Base-by-base conservation (phyloP, 805 yeast genomes). In the Wickerhamiella cacticola region DNA sequence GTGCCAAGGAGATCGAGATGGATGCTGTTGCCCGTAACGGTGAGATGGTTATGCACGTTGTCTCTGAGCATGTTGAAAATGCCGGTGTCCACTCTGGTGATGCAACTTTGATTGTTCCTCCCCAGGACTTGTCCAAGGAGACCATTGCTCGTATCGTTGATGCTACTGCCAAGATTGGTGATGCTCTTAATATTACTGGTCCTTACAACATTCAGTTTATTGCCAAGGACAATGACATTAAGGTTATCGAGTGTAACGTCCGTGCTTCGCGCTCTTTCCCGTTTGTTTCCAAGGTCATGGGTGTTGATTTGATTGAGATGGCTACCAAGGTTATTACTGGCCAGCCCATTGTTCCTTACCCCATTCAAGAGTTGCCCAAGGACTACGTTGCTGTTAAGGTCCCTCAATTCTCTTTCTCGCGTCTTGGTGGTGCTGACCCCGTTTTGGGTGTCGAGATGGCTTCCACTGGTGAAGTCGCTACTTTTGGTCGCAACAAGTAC, bases 1-100 rank as follows among this genome's bases (percentile, higher is more conserved):
- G 85, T 55, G 96, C 97, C 39, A 85, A 89, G 72, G 98, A 89
- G 70, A 89, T 89, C 61, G 98, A 89, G 69, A 88, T 89, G 92
- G 98, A 89, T 65, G 97, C 96, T 43, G 97, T 89, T 61, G 97
- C 98, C 36, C 77, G 76, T 64, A 84, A 89, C 61, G 98, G 98
- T 67, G 78, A 87, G 66, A 73, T 89, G 69, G 76, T 92, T 58
- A 85, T 89, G 87, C 97, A 89, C 65, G 97, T 87, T 63, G 96
- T 89, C 50, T 86, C 96, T 48, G 97, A 92, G 69, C 98, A 89
- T 65, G 96, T 92, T 56, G 98, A 89, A 71, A 89, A 89, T 63
- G 98, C 98, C 23, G 98, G 98, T 76, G 96, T 89, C 39, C 98
- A 89, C 68, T 89, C 97, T 46, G 98, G 98, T 74, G 98, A 89